phyloP scores from a whole-genome alignment of 345 rosid genomes.

The Ceriops decandra region DNA sequence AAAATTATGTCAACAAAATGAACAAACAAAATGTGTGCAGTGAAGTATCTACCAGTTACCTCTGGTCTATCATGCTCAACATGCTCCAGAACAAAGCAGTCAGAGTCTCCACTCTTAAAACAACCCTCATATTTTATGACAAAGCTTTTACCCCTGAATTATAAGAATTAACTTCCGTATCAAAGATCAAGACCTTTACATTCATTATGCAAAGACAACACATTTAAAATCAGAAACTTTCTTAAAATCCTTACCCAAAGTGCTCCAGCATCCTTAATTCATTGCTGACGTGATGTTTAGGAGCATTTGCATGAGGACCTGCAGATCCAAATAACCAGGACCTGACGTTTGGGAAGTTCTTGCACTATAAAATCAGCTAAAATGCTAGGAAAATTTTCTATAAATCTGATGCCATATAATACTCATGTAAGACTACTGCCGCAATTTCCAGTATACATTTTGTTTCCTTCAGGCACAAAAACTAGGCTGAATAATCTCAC shows the following conservation, averaged over 20 bases:
- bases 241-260: conserved; percentile 62
- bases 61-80: conserved; percentile 95
- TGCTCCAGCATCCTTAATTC: conserved; percentile 83
- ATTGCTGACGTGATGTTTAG: conserved; percentile 57
- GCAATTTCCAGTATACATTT: too few species aligned
- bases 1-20: conserved; percentile 16
- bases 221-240: background rate
- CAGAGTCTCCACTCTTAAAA: conserved; percentile 64
- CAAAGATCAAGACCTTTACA: background rate
- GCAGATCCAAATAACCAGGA: conserved; percentile 19
- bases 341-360: conserved; percentile 13
- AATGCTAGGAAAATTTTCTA: background rate
- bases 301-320: conserved; percentile 91
- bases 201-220: background rate
- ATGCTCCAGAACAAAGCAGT: conserved; percentile 85
- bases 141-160: conserved; percentile 76
- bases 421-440: background rate
- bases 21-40: conserved; percentile 5
- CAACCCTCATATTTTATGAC: conserved; percentile 75
- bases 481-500: too few species aligned
- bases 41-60: conserved; percentile 31
- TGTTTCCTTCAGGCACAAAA: too few species aligned
- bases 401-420: background rate
- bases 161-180: conserved; percentile 17
- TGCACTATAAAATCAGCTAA: background rate